Evolutionary conservation across 306 rosid species (phyloP), one percentile per base, ranked within the genome.

Genomic region (Trifolium subterraneum): DNA sequence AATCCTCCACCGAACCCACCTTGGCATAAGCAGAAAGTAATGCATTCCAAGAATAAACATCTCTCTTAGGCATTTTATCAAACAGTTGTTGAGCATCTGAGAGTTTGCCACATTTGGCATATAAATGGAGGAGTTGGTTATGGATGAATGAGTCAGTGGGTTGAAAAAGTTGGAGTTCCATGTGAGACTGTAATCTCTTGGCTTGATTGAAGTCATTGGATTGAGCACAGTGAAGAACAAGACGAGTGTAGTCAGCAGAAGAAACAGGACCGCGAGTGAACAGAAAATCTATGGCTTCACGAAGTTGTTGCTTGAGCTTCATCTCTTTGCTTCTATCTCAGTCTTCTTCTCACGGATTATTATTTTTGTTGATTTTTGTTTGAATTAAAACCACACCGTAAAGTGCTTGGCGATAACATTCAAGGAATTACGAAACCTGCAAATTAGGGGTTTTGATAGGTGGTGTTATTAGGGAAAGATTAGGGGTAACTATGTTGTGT

Each of bases 181-280:
- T 90, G 86, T 88, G 93, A 55, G 88, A 84, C 54, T 88, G 88
- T 75, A 88, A 55, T 76, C 88, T 82, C 87, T 84, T 88, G 38
- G 87, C 91, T 80, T 86, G 90, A 47, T 62, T 52, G 60, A 85
- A 79, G 63, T 86, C 87, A 51, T 76, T 84, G 60, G 88, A 73
- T 60, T 81, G 89, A 76, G 81, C 88, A 68, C 96, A 90, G 29
- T 83, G 82, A 70, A 90, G 88, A 35, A 86, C 76, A 22, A 88
- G 85, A 33, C 81, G 85, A 15, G 92, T 90, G 80, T 90, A 90
- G 52, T 86, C 76, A 68, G 83, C 87, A 0, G 85, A 67, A 58
- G 89, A 68, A 22, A 84, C 86, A 71, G 80, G 77, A 66, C 90
- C 88, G 31, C 80, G 74, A 20, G 84, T 81, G 74, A 39, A 83